Evolutionary conservation across 1,284 basidiomycete species (phyloP), one percentile per base, ranked within the genome.

Genomic region (Butyriboletus appendiculatus): DNA sequence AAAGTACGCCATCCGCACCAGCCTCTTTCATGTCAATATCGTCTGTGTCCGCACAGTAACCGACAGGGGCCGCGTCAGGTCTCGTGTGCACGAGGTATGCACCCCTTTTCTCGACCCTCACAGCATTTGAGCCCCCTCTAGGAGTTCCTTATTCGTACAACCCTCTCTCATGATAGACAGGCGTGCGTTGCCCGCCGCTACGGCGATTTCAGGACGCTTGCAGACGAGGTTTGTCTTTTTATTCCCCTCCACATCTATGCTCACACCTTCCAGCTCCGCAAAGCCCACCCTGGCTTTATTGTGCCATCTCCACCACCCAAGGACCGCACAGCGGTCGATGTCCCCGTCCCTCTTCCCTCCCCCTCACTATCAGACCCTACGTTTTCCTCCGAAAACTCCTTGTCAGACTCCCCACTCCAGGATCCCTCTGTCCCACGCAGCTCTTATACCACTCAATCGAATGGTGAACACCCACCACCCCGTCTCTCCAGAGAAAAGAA

Each of bases 91-190:
- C 70, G 94, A 97, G 73, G 92, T 92, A 65, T 44, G 75, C 63
- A 35, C 39, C 34, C 37, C 53, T 43, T 52, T 32, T 45, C 38
- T 48, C 52, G 45, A 50, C 52, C 54, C 14, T 45, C 58, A 32
- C 38, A 47, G 38, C 42, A 47, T 57, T 48, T 40, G 5, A 44
- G 28, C 42, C 38, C 20, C 11, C 42, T 4, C 16, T 63, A 95
- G 90, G 96, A 98, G 78, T 99, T 99, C 70, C 86, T 99, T 63
- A 87, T 99, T 35, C 85, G 93, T 30, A 99, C 96, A 0, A 81
- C 88, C 14, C 79, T 93, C 33, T 80, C 85, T 4, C 81, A 84
- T 12, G 80, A 81, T 56, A 78, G 78, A 2, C 94, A 97, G 61
- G 81, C 94, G 5, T 95, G 85, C 68, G 96, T 98, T 3, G 92